Evolutionary conservation across 2,329 filamentous ascomycete genomes (phyloP).

Genomic region (Fusarium begoniae): DNA sequence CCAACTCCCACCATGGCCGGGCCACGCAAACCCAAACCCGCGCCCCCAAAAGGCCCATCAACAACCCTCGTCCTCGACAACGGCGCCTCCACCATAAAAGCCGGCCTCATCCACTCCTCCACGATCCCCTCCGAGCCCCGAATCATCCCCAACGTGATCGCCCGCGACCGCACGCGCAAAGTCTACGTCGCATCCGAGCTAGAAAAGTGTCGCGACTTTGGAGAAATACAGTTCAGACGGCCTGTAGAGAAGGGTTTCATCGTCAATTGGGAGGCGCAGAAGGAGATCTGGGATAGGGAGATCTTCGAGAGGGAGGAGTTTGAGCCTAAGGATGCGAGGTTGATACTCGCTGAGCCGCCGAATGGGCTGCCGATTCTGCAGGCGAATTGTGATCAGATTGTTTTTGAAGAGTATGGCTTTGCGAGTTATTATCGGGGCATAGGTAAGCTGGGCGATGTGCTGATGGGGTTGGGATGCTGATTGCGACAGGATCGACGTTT

Average conservation of each 20-base stretch:
- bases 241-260: constrained; percentile 95
- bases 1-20: constrained; percentile 50
- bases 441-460: constrained; percentile 55
- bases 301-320: constrained; percentile 80
- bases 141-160: constrained; percentile 88
- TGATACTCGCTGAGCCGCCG: constrained; percentile 86
- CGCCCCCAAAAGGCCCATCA: constrained; percentile 62
- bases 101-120: constrained; percentile 72
- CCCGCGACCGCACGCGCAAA: constrained; percentile 80
- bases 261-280: constrained; percentile 96
- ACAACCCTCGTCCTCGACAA: constrained; percentile 91
- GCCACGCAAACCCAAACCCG: constrained; percentile 62
- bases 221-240: constrained; percentile 84
- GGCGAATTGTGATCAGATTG: constrained; percentile 91
- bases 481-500: constrained; percentile 69
- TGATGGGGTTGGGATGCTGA: neutral
- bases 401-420: constrained; percentile 98
- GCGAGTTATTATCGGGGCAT: constrained; percentile 81
- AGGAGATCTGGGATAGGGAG: constrained; percentile 93
- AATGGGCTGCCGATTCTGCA: constrained; percentile 85
- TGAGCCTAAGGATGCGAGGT: constrained; percentile 76
- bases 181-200: constrained; percentile 84
- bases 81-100: constrained; percentile 90
- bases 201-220: constrained; percentile 83
- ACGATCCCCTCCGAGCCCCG: constrained; percentile 65